Evolutionary conservation across 345 rosid genomes (phyloP), one percentile per base, ranked within the genome.

Genomic region (Erodium maritimum): DNA sequence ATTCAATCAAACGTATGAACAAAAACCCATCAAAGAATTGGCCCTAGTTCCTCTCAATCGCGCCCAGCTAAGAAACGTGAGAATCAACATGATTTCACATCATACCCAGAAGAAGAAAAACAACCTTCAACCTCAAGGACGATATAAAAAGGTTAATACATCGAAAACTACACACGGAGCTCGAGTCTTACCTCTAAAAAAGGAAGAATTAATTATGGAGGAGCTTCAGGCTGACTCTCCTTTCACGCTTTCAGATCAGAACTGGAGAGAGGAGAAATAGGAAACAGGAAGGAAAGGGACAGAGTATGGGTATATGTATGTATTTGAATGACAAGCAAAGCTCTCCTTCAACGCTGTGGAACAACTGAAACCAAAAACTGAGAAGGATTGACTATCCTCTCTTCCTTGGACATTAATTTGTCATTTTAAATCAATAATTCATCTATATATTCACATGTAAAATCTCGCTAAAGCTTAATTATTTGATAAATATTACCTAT

Each of bases 281-380:
- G n/a, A 11, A 46, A 50, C 50, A 57, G 24, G 21, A 50, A 14
- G 4, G 1, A 22, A 53, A 33, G 52, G 58, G n/a, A 7, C 9
- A 13, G 21, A 19, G 18, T 17, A 4, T 17, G 0, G 20, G 6
- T 29, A n/a, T n/a, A n/a, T n/a, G n/a, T n/a, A n/a, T n/a, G n/a
- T 29, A 3, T 21, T 8, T 11, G 16, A 18, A 73, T 61, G 68
- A 42, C 57, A 73, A 65, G 65, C 58, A 59, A 73, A 21, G 0
- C 34, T 45, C 7, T 29, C n/a, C 55, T 52, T 51, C 58, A 2
- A 55, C 17, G 46, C 23, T 24, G n/a, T n/a, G n/a, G 14, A 29
- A 22, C 17, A 22, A 23, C 29, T 17, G 58, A 29, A 3, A 3
- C 8, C 5, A 54, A 53, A 62, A 17, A 52, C 55, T 3, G 55